phyloP scores from a whole-genome alignment of 169 alveolate genomes.

The Condylostoma magnum region DNA sequence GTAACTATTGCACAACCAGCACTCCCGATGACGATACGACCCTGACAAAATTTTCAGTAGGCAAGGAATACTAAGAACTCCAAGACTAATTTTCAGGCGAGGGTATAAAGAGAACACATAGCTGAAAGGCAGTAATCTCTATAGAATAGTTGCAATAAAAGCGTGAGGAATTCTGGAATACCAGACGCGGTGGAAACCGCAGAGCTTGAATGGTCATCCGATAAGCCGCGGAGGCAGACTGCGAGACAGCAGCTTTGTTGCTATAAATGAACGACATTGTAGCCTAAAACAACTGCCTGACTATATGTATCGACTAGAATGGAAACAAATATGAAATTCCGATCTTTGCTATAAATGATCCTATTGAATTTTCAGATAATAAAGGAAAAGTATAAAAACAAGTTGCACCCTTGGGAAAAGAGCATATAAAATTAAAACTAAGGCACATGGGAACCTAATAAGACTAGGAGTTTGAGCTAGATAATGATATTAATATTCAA shows the following conservation, averaged over 20 bases:
- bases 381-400: not conserved
- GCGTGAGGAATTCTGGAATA: constrained; percentile 23
- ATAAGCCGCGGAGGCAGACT: constrained; percentile 20
- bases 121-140: constrained; percentile 16
- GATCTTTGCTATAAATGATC: constrained; percentile 12
- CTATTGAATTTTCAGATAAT: not conserved
- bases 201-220: constrained; percentile 14
- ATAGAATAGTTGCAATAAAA: not conserved
- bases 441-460: not conserved
- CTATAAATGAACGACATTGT: constrained; percentile 9
- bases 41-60: constrained; percentile 9
- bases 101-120: constrained; percentile 5
- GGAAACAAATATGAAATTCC: constrained; percentile 33
- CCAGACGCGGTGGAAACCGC: constrained; percentile 27
- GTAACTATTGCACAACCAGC: constrained; percentile 13
- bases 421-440: not conserved
- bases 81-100: constrained; percentile 11
- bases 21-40: constrained; percentile 10
- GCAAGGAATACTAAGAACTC: constrained; percentile 25
- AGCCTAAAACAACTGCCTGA: not conserved
- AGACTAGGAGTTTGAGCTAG: not conserved
- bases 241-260: constrained; percentile 22
- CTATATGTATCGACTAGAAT: not conserved
- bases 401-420: not conserved
- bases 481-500: not conserved